phyloP scores from a whole-genome alignment of 805 yeast species.

The Debaryomyces maramus region DNA sequence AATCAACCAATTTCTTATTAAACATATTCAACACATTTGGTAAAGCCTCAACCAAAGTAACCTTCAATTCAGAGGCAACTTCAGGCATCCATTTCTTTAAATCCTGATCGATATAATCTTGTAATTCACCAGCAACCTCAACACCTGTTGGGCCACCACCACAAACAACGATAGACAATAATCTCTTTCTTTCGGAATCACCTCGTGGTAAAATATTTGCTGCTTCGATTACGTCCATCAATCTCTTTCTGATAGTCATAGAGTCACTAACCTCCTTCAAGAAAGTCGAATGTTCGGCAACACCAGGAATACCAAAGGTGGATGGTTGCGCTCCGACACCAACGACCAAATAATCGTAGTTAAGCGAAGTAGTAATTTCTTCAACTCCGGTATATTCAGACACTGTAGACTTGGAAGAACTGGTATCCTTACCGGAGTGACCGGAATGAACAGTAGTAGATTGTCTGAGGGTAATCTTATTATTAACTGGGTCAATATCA shows the following conservation, averaged over 20 bases:
- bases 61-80: slow-evolving; percentile 76
- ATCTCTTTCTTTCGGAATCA: slow-evolving; percentile 78
- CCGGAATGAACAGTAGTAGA: slow-evolving; percentile 56
- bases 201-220: slow-evolving; percentile 77
- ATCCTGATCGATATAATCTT: slow-evolving; percentile 92
- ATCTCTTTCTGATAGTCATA: slow-evolving; percentile 73
- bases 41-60: slow-evolving; percentile 84
- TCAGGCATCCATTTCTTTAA: slow-evolving; percentile 86
- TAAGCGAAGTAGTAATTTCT: slow-evolving; percentile 47
- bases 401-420: slow-evolving; percentile 41
- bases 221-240: slow-evolving; percentile 86
- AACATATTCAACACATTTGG: slow-evolving; percentile 83
- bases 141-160: slow-evolving; percentile 99
- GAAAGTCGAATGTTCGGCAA: slow-evolving; percentile 81
- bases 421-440: slow-evolving; percentile 51
- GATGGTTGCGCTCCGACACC: slow-evolving; percentile 96
- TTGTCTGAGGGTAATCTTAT: slow-evolving; percentile 63
- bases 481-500: slow-evolving; percentile 70
- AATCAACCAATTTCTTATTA: slow-evolving; percentile 65
- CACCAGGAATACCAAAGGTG: slow-evolving; percentile 95
- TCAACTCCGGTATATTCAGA: slow-evolving; percentile 42
- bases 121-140: slow-evolving; percentile 94
- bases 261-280: slow-evolving; percentile 90
- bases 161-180: slow-evolving; percentile 85
- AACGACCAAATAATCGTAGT: slow-evolving; percentile 81